phyloP scores from a whole-genome alignment of 169 alveolate species.

The Plasmodium cynomolgi region DNA sequence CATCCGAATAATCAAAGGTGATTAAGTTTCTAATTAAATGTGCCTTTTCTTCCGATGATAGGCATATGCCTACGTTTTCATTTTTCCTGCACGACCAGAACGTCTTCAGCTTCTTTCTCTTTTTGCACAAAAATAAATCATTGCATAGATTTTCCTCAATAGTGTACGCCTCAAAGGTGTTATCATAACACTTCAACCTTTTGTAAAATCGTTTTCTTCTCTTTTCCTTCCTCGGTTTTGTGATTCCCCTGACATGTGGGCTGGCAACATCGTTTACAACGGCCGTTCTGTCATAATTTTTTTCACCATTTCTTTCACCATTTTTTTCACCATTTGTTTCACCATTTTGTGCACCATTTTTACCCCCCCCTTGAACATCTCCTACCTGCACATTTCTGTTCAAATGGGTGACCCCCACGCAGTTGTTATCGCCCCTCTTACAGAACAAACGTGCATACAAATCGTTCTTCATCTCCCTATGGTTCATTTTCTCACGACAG shows the following conservation, averaged over 20 bases:
- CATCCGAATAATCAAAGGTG: conserved; percentile 45
- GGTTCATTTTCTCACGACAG: neutral
- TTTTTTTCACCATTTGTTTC: neutral
- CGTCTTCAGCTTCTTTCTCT: neutral
- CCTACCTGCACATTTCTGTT: neutral
- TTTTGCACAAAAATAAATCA: conserved; percentile 38
- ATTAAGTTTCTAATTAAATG: conserved; percentile 32
- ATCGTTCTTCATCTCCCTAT: neutral
- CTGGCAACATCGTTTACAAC: neutral
- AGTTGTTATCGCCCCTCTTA: neutral
- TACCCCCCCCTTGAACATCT: neutral
- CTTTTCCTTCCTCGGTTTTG: neutral
- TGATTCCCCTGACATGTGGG: neutral
- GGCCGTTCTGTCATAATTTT: neutral
- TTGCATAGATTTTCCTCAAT: conserved; percentile 31
- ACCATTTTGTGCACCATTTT: neutral
- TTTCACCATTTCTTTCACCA: neutral
- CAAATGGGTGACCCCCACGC: neutral
- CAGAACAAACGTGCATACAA: neutral
- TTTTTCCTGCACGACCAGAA: neutral
- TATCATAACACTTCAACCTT: neutral
- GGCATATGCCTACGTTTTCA: neutral
- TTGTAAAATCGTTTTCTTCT: conserved; percentile 12
- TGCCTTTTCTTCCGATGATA: conserved; percentile 57
- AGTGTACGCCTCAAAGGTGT: neutral